Evolutionary conservation across 345 rosid species (phyloP), one percentile per base, ranked within the genome.

Genomic region (Eucalyptus pauciflora): DNA sequence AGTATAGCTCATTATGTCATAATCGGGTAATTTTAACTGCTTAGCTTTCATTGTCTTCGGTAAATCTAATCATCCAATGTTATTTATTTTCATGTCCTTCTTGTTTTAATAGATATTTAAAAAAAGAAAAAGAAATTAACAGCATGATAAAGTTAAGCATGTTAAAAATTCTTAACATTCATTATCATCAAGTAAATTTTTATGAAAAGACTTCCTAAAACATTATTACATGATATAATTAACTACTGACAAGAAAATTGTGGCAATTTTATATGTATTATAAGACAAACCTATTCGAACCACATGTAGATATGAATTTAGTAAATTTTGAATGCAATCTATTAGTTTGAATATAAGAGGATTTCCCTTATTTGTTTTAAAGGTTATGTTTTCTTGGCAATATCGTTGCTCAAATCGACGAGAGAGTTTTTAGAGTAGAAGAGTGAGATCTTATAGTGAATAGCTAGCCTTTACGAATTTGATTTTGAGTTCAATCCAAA

Each of bases 351-450:
- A 76, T 18, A 10, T 10, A 3, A 10, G 1, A 37, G 7, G 7
- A 37, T 22, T 37, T 76, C 12, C 48, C 27, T 37, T 18, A 76
- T 76, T 37, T 37, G 43, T 69, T 69, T 33, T 69, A 33, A 37
- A 4, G 25, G 45, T 33, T 3, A 33, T 69, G 6, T 76, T 76
- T 76, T 10, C 48, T 5, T 0, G 4, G 13, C 13, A 76, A 76
- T 37, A n/a, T n/a, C 0, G 15, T 60, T 3, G 8, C 31, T 60
- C 31, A 27, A 60, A 0, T 3, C 0, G 1, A 25, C 0, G 0
- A 52, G 4, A 52, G 4, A 3, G 10, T 52, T 18, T 52, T 0
- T 52, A 52, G 25, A 7, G 58, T 52, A 2, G 22, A 62, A 27
- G 8, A 27, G 31, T 2, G 0, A 60, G n/a, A 62, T 29, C 4